Conservation (phyloP, 192 early-diverging fungal species). For the Mortierella antarctica region DNA sequence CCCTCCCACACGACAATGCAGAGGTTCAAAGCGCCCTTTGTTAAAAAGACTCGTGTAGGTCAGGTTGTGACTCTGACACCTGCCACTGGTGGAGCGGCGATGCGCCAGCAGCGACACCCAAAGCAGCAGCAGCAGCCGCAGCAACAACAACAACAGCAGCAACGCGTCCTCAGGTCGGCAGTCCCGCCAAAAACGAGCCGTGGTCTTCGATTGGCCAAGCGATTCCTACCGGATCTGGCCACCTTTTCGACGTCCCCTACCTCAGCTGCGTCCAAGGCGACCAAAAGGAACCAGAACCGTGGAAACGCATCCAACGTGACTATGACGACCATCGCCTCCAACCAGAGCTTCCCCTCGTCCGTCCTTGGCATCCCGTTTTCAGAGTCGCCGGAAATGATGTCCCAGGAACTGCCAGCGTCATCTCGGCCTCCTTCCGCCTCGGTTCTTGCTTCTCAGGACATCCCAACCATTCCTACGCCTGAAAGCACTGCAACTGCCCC, state of each 20-base stretch:
- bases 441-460: neutral
- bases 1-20: neutral
- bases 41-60: neutral
- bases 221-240: no score
- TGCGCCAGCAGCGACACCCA: no score
- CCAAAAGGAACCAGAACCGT: neutral
- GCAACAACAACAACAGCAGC: no score
- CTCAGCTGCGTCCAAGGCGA: no score
- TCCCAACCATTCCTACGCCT: neutral
- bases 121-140: no score
- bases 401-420: neutral
- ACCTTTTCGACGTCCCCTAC: neutral
- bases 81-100: no score
- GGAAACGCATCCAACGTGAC: slow-evolving; percentile 9
- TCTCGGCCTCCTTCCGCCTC: neutral
- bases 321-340: slow-evolving; percentile 12
- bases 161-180: no score
- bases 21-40: neutral
- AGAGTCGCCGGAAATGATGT: slow-evolving; percentile 46
- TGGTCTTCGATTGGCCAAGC: no score
- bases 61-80: no score
- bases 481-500: neutral
- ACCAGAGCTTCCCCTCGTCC: slow-evolving; percentile 32
- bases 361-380: slow-evolving; percentile 38
- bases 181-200: no score